Evolutionary conservation across 805 yeast species (phyloP), one percentile per base, ranked within the genome.

Genomic region (Pichia phayaonensis): DNA sequence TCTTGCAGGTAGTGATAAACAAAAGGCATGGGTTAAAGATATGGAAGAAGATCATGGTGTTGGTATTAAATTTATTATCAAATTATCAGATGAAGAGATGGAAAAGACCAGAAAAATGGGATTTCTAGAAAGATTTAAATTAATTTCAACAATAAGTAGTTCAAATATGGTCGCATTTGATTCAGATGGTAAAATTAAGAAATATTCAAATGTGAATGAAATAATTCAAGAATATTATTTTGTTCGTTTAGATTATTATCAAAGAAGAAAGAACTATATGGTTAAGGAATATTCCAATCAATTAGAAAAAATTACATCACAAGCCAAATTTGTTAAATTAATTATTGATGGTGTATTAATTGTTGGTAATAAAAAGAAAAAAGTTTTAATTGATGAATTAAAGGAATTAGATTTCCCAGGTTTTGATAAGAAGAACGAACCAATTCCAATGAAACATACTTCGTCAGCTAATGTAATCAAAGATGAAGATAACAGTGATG

Each of bases 101-200:
- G 75, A 70, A 23, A 86, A 87, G 59, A 77, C 96, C 0, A 71
- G 75, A 54, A 73, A 74, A 47, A 77, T 84, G 23, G 99, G 99
- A 0, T 73, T 89, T 49, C 77, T 86, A 59, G 95, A 89, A 61
- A 75, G 90, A 63, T 94, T 94, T 71, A 90, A 86, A 62, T 74
- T 94, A 48, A 71, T 80, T 8, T 73, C 89, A 0, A 71, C 84
- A 8, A 71, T 94, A 40, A 82, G 77, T 64, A 72, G 88, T 54
- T 76, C 84, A 44, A 94, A 94, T 65, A 90, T 94, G 96, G 97
- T 94, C 50, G 95, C 97, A 0, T 94, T 94, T 69, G 97, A 94
- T 69, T 80, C 95, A 4, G 76, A 77, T 45, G 96, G 97, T 39
- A 80, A 90, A 57, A 87, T 94, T 60, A 86, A 85, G 63, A 88